These are phyloP conservation scores for Zea luxurians DNA, from an alignment of 176 grass and related monocot genomes.

Conservation along the genomic window DNA sequence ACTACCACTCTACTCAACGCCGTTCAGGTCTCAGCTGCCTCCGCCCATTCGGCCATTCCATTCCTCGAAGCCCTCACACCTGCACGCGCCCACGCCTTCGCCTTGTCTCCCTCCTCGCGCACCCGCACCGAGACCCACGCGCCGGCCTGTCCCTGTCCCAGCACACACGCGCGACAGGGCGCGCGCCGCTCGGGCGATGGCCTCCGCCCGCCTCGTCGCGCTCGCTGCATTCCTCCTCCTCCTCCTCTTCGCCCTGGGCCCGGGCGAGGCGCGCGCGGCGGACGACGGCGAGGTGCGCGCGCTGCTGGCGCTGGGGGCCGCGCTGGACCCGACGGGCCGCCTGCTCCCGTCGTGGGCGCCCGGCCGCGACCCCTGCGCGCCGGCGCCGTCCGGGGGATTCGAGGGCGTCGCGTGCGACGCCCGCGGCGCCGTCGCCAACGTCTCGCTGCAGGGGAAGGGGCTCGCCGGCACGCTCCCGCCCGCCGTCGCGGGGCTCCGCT, in stretches of 20 bases:
- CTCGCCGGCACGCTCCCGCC: constrained; percentile 73
- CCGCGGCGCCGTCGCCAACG: constrained; percentile 75
- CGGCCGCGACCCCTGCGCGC: constrained; percentile 57
- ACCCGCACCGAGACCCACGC: background rate
- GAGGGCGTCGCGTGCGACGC: constrained; percentile 81
- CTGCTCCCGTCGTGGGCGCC: constrained; percentile 67
- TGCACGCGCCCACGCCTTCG: constrained; percentile 26
- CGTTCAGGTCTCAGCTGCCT: background rate
- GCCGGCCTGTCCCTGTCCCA: background rate
- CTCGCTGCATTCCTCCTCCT: background rate
- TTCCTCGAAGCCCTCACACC: constrained; percentile 38
- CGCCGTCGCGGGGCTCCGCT: constrained; percentile 56
- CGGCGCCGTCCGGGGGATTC: constrained; percentile 32
- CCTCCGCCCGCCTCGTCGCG: constrained; percentile 9
- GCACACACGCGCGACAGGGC: background rate
- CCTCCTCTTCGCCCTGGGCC: background rate
- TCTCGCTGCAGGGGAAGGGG: constrained; percentile 88
- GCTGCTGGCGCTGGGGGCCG: constrained; percentile 66
- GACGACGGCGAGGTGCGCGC: constrained; percentile 54
- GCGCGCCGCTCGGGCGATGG: constrained; percentile 25
- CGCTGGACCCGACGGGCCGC: constrained; percentile 59
- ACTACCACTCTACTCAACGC: background rate
- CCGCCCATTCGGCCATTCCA: background rate
- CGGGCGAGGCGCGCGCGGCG: constrained; percentile 1
- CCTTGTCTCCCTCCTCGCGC: background rate